These are phyloP conservation scores for Trebouxia sp. DNA, from an alignment of 139 green algal species.

Conservation along the genomic window DNA sequence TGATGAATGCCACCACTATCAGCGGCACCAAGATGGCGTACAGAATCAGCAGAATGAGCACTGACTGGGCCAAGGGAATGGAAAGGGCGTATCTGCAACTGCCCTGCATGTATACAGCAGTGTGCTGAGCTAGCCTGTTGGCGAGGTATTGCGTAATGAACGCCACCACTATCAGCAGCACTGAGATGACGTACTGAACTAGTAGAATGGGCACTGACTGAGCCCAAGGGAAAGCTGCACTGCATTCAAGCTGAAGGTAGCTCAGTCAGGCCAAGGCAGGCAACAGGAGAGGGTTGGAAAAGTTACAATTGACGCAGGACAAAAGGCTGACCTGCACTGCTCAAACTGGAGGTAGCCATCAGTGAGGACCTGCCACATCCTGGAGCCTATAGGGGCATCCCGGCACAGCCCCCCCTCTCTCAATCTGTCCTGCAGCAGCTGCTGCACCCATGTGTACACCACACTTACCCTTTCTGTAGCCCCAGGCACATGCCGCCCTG, in stretches of 20 bases:
- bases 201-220: conserved; percentile 62
- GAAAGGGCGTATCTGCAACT: conserved; percentile 67
- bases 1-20: conserved; percentile 41
- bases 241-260: conserved; percentile 12
- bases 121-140: too few species aligned
- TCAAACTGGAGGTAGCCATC: conserved; percentile 21
- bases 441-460: conserved; percentile 12
- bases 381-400: neutral
- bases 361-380: conserved; percentile 15
- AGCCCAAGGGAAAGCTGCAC: conserved; percentile 63
- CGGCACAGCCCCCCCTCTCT: neutral
- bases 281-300: too few species aligned
- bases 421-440: conserved; percentile 15
- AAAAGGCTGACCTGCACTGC: conserved; percentile 16
- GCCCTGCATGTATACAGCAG: conserved; percentile 37
- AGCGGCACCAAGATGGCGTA: conserved; percentile 50
- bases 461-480: conserved; percentile 1
- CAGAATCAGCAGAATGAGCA: conserved; percentile 54
- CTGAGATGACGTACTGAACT: conserved; percentile 39
- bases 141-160: too few species aligned
- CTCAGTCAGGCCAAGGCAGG: too few species aligned
- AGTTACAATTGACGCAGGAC: too few species aligned
- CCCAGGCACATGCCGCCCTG: neutral
- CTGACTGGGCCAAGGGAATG: conserved; percentile 67
- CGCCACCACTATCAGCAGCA: conserved; percentile 48